phyloP scores from a whole-genome alignment of 306 rosid species.

The Glycine latifolia region DNA sequence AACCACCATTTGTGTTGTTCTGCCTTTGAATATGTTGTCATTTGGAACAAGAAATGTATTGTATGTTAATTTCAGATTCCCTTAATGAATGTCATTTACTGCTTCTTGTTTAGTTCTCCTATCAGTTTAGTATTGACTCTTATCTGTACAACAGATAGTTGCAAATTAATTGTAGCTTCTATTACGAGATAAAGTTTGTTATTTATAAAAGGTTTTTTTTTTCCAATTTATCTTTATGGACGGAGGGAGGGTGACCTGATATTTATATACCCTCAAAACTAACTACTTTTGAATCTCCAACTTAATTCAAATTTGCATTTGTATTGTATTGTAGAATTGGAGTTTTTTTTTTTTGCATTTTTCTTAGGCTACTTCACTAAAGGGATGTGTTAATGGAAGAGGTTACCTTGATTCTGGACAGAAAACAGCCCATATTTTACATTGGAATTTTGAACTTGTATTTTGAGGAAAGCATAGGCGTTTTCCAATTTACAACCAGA shows the following conservation, averaged over 20 bases:
- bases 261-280: not conserved
- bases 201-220: constrained; percentile 9
- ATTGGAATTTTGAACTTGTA: not conserved
- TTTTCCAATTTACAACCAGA: not conserved
- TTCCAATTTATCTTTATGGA: not conserved
- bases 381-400: not conserved
- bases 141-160: not conserved
- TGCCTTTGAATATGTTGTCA: constrained; percentile 39
- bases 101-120: constrained; percentile 24
- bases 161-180: not conserved
- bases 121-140: not conserved
- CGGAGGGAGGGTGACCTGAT: not conserved
- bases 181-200: constrained; percentile 19
- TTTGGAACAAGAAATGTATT: constrained; percentile 34
- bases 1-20: constrained; percentile 33
- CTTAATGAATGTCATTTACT: constrained; percentile 33
- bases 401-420: too few relatives aligned
- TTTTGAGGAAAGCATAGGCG: not conserved
- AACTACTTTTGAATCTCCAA: constrained; percentile 2
- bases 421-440: too few relatives aligned
- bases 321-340: not conserved
- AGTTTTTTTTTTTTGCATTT: not conserved
- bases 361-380: not conserved
- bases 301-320: not conserved
- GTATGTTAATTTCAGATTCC: constrained; percentile 34